phyloP scores from a whole-genome alignment of 2,329 filamentous ascomycete species.

The Gremmenia infestans region DNA sequence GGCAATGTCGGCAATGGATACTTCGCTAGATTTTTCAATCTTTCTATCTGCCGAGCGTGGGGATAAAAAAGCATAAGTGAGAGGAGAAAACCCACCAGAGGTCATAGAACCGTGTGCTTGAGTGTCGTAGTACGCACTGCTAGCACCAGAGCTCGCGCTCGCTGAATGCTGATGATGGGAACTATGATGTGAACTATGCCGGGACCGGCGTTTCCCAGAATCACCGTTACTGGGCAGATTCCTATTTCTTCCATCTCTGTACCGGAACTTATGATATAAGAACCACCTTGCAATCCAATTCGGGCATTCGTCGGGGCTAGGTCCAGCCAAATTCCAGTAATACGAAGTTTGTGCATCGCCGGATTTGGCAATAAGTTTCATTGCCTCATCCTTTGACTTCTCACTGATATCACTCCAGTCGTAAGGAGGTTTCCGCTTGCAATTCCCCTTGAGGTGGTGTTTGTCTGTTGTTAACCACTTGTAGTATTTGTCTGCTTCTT shows the following conservation, averaged over 20 bases:
- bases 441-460: constrained; percentile 28
- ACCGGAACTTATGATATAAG: constrained; percentile 32
- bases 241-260: constrained; percentile 31
- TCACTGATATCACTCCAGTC: constrained; percentile 32
- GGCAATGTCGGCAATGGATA: neutral
- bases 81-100: neutral
- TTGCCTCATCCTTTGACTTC: constrained; percentile 30
- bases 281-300: constrained; percentile 33
- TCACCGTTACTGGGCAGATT: constrained; percentile 9
- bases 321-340: constrained; percentile 27
- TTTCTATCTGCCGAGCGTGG: neutral
- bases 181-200: neutral
- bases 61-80: neutral
- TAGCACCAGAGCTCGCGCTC: neutral
- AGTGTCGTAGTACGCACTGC: neutral
- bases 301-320: constrained; percentile 18
- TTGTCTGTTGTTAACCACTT: constrained; percentile 27
- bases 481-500: constrained; percentile 30
- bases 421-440: constrained; percentile 28
- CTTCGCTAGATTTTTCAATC: neutral
- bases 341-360: constrained; percentile 21
- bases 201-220: neutral
- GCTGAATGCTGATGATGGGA: neutral
- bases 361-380: constrained; percentile 20
- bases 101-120: neutral